Conservation (phyloP, 352 stramenopile species). For the Phytopythium ostracodes region DNA sequence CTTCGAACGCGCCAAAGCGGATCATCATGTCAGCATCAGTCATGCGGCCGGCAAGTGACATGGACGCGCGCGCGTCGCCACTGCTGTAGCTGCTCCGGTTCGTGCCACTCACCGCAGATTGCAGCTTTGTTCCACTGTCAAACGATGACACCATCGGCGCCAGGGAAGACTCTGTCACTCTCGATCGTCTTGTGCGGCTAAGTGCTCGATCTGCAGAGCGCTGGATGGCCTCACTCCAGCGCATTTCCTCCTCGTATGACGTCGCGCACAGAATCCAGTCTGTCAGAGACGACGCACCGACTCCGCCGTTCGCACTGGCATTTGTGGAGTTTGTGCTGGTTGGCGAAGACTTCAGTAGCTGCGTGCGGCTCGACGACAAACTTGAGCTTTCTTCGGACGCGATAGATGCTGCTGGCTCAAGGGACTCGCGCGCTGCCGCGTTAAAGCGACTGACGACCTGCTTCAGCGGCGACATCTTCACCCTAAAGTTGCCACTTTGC, state of each 20-base stretch:
- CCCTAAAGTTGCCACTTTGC: slow-evolving; percentile 18
- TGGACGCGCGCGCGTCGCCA: neutral
- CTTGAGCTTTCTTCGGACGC: slow-evolving; percentile 4
- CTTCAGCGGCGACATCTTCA: slow-evolving; percentile 62
- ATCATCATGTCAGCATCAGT: slow-evolving; percentile 32
- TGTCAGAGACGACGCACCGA: neutral
- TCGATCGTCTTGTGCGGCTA: slow-evolving; percentile 49
- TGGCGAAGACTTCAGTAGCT: neutral
- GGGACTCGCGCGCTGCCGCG: slow-evolving; percentile 27
- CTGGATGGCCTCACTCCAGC: slow-evolving; percentile 65
- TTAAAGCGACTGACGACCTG: slow-evolving; percentile 53
- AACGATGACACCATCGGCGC: slow-evolving; percentile 34
- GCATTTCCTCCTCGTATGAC: slow-evolving; percentile 56
- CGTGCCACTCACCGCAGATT: neutral
- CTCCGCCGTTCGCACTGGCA: neutral
- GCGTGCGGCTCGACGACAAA: slow-evolving; percentile 6
- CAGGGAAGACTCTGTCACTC: slow-evolving; percentile 40
- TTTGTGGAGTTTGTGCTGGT: neutral
- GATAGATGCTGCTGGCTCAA: neutral
- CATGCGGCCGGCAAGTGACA: slow-evolving; percentile 1
- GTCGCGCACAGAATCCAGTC: slow-evolving; percentile 75
- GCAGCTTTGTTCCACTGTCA: slow-evolving; percentile 18
- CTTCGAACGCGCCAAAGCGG: slow-evolving; percentile 20
- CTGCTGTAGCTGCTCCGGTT: slow-evolving; percentile 6
- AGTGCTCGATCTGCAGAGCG: slow-evolving; percentile 66